Evolutionary conservation across 75 land plant species (phyloP).

Genomic region (Larix kaempferi): DNA sequence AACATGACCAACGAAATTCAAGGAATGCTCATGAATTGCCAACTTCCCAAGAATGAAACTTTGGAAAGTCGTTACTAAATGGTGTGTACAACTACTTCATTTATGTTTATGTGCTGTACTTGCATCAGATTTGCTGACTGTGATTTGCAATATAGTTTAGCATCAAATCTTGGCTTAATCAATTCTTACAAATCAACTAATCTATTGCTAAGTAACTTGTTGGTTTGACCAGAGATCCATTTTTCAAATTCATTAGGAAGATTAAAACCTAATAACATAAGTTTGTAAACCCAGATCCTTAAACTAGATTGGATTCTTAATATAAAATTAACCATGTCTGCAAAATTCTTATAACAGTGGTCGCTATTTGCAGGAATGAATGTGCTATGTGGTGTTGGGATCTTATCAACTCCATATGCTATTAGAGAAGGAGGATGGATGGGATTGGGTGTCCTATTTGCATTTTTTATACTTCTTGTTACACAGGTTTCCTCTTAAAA

Average conservation of each 20-base stretch:
- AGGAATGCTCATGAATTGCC: slow-evolving; percentile 23
- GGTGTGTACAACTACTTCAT: slow-evolving; percentile 23
- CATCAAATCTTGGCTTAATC: too few relatives aligned
- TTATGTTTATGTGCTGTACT: background rate
- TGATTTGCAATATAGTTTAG: too few relatives aligned
- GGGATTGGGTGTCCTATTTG: slow-evolving; percentile 43
- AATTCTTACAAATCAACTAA: too few relatives aligned
- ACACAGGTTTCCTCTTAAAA: slow-evolving; percentile 70
- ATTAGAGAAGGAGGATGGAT: slow-evolving; percentile 76
- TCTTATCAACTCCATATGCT: slow-evolving; percentile 83
- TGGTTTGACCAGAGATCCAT: too few relatives aligned
- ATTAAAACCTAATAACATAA: too few relatives aligned
- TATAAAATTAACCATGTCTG: background rate
- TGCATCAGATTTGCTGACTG: background rate
- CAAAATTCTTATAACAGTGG: background rate
- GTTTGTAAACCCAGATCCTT: too few relatives aligned
- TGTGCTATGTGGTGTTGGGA: slow-evolving; percentile 81
- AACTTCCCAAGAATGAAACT: slow-evolving; percentile 26
- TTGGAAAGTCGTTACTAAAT: slow-evolving; percentile 41
- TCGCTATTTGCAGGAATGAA: slow-evolving; percentile 48
- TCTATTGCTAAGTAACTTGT: too few relatives aligned
- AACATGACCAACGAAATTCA: slow-evolving; percentile 13
- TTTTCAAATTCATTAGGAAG: too few relatives aligned
- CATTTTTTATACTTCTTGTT: slow-evolving; percentile 57
- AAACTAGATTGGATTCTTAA: background rate